A percentile compares a stretch with the other conserved stretches of the same genome.
phyloP scores from a whole-genome alignment of 2,329 filamentous ascomycete genomes.

The Colletotrichum agaves region DNA sequence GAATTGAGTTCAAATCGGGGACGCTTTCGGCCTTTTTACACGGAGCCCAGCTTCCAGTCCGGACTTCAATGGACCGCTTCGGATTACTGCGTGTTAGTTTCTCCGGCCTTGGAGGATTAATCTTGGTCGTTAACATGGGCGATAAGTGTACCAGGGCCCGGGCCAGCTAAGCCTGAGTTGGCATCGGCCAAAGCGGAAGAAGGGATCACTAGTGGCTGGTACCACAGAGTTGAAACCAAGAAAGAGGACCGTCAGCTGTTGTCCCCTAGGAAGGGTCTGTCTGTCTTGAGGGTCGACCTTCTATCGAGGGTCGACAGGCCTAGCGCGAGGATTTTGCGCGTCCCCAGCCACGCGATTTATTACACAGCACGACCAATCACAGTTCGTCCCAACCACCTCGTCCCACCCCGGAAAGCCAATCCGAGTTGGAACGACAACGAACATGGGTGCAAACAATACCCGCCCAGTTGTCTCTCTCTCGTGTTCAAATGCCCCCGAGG shows the following conservation, averaged over 20 bases:
- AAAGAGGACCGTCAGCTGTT: not conserved
- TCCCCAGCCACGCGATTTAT: slow-evolving; percentile 37
- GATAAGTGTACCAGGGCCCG: not conserved
- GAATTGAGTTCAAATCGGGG: not conserved
- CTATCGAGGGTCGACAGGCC: not conserved
- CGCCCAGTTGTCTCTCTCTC: not conserved
- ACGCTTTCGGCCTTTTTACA: not conserved
- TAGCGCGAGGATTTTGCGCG: not conserved
- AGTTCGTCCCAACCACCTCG: slow-evolving; percentile 10
- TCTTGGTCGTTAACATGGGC: not conserved
- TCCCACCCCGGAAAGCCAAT: slow-evolving; percentile 12
- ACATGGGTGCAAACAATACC: slow-evolving; percentile 12
- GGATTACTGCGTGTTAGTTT: too few relatives aligned
- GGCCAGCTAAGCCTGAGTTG: not conserved
- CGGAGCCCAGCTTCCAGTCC: not conserved
- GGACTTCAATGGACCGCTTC: too few relatives aligned
- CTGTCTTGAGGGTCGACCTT: not conserved
- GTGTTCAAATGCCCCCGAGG: slow-evolving; percentile 4
- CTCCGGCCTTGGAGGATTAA: too few relatives aligned
- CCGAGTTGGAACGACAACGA: slow-evolving; percentile 33
- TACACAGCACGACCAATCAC: slow-evolving; percentile 22
- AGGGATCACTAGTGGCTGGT: not conserved
- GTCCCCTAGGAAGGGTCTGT: not conserved
- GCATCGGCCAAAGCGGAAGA: not conserved
- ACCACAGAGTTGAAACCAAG: not conserved